These are phyloP conservation scores for Linderina pennispora DNA, from an alignment of 192 early-diverging fungal genomes.

Conservation along the genomic window DNA sequence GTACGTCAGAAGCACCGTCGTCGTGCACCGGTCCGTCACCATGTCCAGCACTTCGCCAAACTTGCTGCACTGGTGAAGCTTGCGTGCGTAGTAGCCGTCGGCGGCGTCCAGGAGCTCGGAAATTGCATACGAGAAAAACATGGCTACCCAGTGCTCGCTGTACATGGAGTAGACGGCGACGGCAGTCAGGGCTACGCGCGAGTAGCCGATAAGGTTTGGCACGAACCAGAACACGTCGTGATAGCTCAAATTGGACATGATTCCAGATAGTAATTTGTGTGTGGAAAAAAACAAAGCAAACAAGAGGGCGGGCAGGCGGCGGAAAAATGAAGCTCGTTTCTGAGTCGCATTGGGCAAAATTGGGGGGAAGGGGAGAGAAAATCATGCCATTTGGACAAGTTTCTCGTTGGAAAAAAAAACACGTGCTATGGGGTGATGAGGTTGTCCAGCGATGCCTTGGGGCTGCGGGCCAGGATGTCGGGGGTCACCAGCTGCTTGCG, in stretches of 20 bases:
- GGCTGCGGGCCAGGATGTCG: slow-evolving; percentile 20
- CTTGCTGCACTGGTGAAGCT: slow-evolving; percentile 88
- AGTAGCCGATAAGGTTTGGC: slow-evolving; percentile 65
- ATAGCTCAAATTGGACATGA: slow-evolving; percentile 22
- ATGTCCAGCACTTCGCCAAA: slow-evolving; percentile 98
- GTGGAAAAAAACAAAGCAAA: slow-evolving; percentile 66
- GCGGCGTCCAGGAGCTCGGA: slow-evolving; percentile 92
- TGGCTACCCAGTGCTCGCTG: slow-evolving; percentile 54
- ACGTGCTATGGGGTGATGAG: slow-evolving; percentile 12
- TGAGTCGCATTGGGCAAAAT: too few species aligned
- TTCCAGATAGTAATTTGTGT: slow-evolving; percentile 75
- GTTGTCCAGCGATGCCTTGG: slow-evolving; percentile 18
- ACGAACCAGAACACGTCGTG: slow-evolving; percentile 34
- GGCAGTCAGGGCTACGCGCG: slow-evolving; percentile 72
- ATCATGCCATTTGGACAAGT: background rate
- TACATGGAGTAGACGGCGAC: slow-evolving; percentile 75
- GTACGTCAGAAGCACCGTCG: slow-evolving; percentile 85
- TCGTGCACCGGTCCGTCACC: slow-evolving; percentile 96
- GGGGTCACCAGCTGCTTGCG: slow-evolving; percentile 49
- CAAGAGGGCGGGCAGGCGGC: too few species aligned
- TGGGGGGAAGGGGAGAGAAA: background rate
- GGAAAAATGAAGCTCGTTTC: too few species aligned
- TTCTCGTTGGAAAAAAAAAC: background rate
- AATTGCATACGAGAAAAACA: slow-evolving; percentile 73
- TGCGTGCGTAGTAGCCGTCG: slow-evolving; percentile 92